These are phyloP conservation scores for Sugiyamaella floridensis DNA, from an alignment of 805 yeast species.

Conservation along the genomic window DNA sequence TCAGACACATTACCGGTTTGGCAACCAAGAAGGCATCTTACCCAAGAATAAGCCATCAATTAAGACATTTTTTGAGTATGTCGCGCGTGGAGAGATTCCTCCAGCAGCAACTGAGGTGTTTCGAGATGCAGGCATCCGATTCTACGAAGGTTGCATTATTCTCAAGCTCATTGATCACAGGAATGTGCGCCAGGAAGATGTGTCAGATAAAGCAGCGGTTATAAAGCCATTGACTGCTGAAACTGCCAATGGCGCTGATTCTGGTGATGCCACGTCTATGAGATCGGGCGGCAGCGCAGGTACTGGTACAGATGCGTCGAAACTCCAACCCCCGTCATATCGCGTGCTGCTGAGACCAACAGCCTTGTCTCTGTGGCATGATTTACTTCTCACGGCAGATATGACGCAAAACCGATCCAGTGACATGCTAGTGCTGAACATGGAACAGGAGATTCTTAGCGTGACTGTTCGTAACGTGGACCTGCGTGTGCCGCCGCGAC, in stretches of 20 bases:
- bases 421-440: conserved; percentile 67
- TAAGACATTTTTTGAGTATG: conserved; percentile 66
- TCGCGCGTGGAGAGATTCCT: conserved; percentile 78
- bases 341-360: conserved; percentile 76
- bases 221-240: not conserved
- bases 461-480: conserved; percentile 73
- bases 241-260: not conserved
- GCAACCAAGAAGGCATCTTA: conserved; percentile 81
- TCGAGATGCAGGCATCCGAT: conserved; percentile 73
- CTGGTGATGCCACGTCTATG: conserved; percentile 1
- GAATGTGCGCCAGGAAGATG: conserved; percentile 26
- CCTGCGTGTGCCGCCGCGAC: conserved; percentile 51
- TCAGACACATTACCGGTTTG: conserved; percentile 86
- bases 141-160: conserved; percentile 87
- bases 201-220: not conserved
- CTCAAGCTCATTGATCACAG: conserved; percentile 85
- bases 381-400: conserved; percentile 77
- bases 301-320: conserved; percentile 23
- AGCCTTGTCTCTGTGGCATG: conserved; percentile 74
- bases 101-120: conserved; percentile 84
- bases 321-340: conserved; percentile 55
- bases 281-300: conserved; percentile 1
- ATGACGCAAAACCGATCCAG: conserved; percentile 59
- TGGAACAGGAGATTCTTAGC: conserved; percentile 83
- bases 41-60: conserved; percentile 73